Evolutionary conservation across 768 basidiomycete species (phyloP).

Genomic region (Suillus americanus): DNA sequence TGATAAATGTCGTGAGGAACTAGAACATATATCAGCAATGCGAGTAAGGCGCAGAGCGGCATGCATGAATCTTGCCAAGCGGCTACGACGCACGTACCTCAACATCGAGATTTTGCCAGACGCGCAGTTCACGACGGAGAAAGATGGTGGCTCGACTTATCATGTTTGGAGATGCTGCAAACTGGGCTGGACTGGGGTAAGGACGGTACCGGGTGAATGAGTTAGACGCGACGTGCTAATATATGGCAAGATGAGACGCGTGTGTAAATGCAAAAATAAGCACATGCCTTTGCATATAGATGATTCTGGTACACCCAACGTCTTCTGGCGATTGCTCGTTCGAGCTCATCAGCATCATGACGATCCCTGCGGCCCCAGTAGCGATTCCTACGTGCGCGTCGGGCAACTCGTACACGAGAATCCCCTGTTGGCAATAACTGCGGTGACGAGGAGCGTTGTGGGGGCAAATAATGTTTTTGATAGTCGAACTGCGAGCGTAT

Average conservation of each 20-base stretch:
- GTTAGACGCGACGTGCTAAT: slow-evolving; percentile 90
- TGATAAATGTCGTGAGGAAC: slow-evolving; percentile 87
- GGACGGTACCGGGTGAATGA: slow-evolving; percentile 84
- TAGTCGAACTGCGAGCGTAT: slow-evolving; percentile 80
- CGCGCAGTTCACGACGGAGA: slow-evolving; percentile 79
- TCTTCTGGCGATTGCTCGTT: slow-evolving; percentile 69
- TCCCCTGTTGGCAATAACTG: slow-evolving; percentile 31
- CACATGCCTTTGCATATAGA: slow-evolving; percentile 80
- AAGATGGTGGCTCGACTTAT: slow-evolving; percentile 78
- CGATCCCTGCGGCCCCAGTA: slow-evolving; percentile 57
- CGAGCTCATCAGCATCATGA: slow-evolving; percentile 66
- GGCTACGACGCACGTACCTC: slow-evolving; percentile 52
- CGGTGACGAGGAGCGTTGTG: slow-evolving; percentile 53
- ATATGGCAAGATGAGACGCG: slow-evolving; percentile 7
- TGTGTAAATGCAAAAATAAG: background rate
- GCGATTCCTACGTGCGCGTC: slow-evolving; percentile 39
- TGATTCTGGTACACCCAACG: slow-evolving; percentile 79
- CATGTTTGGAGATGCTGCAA: slow-evolving; percentile 72
- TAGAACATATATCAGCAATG: slow-evolving; percentile 32
- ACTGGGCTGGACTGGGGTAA: slow-evolving; percentile 83
- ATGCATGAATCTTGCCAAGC: background rate
- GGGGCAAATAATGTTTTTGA: slow-evolving; percentile 74
- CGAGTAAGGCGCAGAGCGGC: slow-evolving; percentile 10
- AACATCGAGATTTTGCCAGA: slow-evolving; percentile 89
- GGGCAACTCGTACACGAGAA: slow-evolving; percentile 28